Base-by-base conservation (phyloP, 768 basidiomycete species). In the Agrocybe pediades region DNA sequence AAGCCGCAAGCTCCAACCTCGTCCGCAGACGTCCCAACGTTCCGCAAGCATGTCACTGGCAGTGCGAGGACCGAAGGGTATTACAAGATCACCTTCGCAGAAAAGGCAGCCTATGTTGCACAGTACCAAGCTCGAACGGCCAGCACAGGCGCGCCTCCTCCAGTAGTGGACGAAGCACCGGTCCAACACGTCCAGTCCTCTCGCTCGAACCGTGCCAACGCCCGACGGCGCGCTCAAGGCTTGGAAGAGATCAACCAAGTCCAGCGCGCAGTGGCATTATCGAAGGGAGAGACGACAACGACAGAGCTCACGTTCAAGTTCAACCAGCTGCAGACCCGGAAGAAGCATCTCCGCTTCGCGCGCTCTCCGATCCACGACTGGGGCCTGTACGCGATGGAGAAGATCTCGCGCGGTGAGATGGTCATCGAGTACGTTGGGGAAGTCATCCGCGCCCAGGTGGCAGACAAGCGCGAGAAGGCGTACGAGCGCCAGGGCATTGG, bases 351-450 rank as follows among this genome's bases (percentile, higher is more conserved):
- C 29, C 87, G 93, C 27, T 99, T 99, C 64, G 90, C 93, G 3
- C 80, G 94, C 39, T 95, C 92, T 21, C 94, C 95, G 16, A 99
- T 99, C 54, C 96, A 99, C 66, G 95, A 96, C 62, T 99, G 96
- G 91, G 97, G 97, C 3, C 68, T 99, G 65, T 99, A 98, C 68
- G 95, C 97, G 25, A 91, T 97, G 90, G 97, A 99, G 76, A 84
- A 85, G 65, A 98, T 99, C 60, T 84, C 89, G 6, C 76, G 83
- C 30, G 94, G 94, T 3, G 97, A 99, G 74, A 98, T 99, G 95
- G 96, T 99, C 25, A 98, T 98, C 71, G 97, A 99, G 74, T 99
- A 99, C 65, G 97, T 99, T 6, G 97, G 97, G 17, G 97, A 99
- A 79, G 82, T 98, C 58, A 94, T 98, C 59, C 82, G 97, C 9